These are phyloP conservation scores for Metschnikowia bowlesiae DNA, from an alignment of 805 yeast genomes.

Conservation along the genomic window DNA sequence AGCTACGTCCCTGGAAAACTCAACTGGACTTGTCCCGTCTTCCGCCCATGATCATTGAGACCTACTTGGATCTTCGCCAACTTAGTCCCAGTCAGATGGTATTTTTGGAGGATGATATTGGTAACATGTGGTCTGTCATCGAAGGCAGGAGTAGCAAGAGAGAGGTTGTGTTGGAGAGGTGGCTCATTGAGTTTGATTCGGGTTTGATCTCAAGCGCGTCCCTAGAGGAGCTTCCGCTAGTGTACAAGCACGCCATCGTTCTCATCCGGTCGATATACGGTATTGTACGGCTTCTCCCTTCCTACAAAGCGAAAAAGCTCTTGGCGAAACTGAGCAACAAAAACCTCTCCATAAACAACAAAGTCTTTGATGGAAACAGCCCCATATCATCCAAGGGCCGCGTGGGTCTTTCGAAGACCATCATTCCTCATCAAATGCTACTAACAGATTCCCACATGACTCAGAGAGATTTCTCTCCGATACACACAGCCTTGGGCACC, in stretches of 20 bases:
- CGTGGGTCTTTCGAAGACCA: slow-evolving; percentile 72
- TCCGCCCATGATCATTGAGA: slow-evolving; percentile 85
- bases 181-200: slow-evolving; percentile 78
- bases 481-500: slow-evolving; percentile 72
- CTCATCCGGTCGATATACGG: slow-evolving; percentile 73
- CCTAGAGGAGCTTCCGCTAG: slow-evolving; percentile 54
- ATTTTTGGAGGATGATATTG: slow-evolving; percentile 52
- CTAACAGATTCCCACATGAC: slow-evolving; percentile 47
- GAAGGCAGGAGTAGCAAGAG: slow-evolving; percentile 56
- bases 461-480: slow-evolving; percentile 62
- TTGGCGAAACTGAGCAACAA: slow-evolving; percentile 18
- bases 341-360: slow-evolving; percentile 48
- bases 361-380: slow-evolving; percentile 70
- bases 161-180: slow-evolving; percentile 90
- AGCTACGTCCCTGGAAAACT: slow-evolving; percentile 57
- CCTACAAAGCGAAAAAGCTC: slow-evolving; percentile 50
- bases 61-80: slow-evolving; percentile 64
- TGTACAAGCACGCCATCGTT: slow-evolving; percentile 71
- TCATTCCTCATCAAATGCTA: slow-evolving; percentile 42
- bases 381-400: slow-evolving; percentile 80
- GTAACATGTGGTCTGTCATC: slow-evolving; percentile 52
- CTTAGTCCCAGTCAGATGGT: slow-evolving; percentile 55
- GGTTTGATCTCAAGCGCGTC: slow-evolving; percentile 35
- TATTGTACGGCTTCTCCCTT: slow-evolving; percentile 63
- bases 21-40: slow-evolving; percentile 39